Conservation (phyloP, 345 rosid species). For the Cochlearia excelsa region DNA sequence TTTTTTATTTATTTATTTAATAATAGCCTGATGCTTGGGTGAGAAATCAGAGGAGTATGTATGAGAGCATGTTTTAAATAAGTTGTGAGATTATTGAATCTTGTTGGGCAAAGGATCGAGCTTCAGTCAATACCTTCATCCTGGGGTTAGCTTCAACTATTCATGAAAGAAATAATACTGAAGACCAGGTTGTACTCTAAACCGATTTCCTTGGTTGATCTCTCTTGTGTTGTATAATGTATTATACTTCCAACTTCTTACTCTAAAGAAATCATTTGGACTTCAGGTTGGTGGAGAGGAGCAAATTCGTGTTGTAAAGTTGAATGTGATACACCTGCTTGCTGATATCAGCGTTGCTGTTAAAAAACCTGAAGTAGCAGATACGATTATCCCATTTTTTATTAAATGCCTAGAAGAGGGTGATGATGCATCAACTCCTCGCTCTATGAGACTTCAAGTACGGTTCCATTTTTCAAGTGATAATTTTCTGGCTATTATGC, state of each 20-base stretch:
- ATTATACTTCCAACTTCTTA: constrained; percentile 3
- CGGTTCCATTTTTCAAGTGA: constrained; percentile 38
- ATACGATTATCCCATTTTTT: constrained; percentile 95
- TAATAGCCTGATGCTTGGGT: constrained; percentile 85
- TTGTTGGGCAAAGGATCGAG: constrained; percentile 92
- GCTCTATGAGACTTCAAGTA: constrained; percentile 89
- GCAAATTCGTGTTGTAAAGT: constrained; percentile 76
- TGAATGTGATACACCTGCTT: constrained; percentile 79
- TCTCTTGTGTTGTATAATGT: neutral
- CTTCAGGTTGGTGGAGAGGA: constrained; percentile 81
- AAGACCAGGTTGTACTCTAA: constrained; percentile 65
- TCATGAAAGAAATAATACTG: constrained; percentile 86
- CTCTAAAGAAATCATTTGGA: constrained; percentile 34
- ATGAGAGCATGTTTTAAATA: constrained; percentile 70
- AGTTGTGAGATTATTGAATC: constrained; percentile 85
- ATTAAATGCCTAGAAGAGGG: constrained; percentile 98
- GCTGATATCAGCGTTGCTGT: constrained; percentile 93
- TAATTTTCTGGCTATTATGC: constrained; percentile 26
- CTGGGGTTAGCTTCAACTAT: constrained; percentile 82
- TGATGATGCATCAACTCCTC: constrained; percentile 74
- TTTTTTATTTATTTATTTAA: constrained; percentile 21
- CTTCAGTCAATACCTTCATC: constrained; percentile 93
- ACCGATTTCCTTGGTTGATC: constrained; percentile 11
- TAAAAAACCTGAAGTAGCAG: constrained; percentile 89
- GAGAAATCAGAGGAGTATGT: constrained; percentile 75